Base-by-base conservation (phyloP, 345 rosid species). In the Citrus trifoliata region DNA sequence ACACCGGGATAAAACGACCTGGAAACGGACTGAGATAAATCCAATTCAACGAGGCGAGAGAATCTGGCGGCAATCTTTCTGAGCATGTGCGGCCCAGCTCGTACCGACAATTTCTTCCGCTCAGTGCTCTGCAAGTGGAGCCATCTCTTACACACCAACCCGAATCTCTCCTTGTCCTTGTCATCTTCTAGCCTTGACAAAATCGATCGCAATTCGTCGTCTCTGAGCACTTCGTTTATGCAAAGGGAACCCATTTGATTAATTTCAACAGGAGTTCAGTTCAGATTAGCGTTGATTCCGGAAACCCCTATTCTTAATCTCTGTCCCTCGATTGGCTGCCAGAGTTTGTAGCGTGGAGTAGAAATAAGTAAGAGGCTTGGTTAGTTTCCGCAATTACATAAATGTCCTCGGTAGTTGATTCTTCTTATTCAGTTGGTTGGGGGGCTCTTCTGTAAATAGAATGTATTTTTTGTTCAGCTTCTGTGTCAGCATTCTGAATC, bases 31-130 rank as follows among this genome's bases (percentile, higher is more conserved):
- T 93, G 97, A 75, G 95, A 93, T 81, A 95, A 90, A 83, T 95
- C 99, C 82, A 95, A 82, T 75, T 95, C 95, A 16, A 87, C 63
- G 59, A 92, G 86, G 18, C 86, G 82, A 32, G 90, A 86, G 87
- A 95, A 95, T 83, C 99, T 88, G n/a, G 88, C 83, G 24, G 98
- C 98, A 80, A 92, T 89, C 80, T 88, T 91, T 64, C 78, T 79
- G 63, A 96, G 98, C 98, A 95, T 87, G 78, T 93, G 98, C 6
- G 97, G 88, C 35, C 99, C 99, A 30, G 99, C 99, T 32, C 97
- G 95, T 24, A 90, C 95, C 6, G 95, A 89, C 55, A 96, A 90
- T 86, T 88, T 92, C 91, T 83, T 93, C 87, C 99, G 87, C 83
- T 90, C 97, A 1, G 91, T 87, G 82, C 98, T 95, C 91, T 95